These are phyloP conservation scores for Rubroboletus satanas DNA, from an alignment of 768 basidiomycete genomes.

Conservation along the genomic window DNA sequence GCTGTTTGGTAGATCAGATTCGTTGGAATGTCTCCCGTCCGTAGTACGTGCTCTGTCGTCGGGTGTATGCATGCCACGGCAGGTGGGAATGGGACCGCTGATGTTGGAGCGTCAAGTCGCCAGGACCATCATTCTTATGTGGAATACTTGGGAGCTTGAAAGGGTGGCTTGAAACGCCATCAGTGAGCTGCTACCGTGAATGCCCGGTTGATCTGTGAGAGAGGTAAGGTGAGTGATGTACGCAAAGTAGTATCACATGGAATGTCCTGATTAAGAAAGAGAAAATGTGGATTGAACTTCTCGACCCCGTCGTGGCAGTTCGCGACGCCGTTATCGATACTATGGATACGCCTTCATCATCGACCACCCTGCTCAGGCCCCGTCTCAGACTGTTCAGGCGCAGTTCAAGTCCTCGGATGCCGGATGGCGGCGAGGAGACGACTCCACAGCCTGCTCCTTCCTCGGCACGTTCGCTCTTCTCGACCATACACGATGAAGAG, in stretches of 20 bases:
- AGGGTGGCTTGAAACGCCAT: too few relatives aligned
- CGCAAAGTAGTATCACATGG: not conserved
- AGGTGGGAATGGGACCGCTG: too few relatives aligned
- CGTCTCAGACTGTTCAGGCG: slow-evolving; percentile 12
- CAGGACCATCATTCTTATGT: too few relatives aligned
- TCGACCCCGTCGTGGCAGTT: slow-evolving; percentile 1
- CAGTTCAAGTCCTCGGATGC: slow-evolving; percentile 7
- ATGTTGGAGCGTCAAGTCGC: too few relatives aligned
- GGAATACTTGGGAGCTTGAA: too few relatives aligned
- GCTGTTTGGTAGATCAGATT: too few relatives aligned
- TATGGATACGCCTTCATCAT: slow-evolving; percentile 2
- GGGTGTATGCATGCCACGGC: too few relatives aligned
- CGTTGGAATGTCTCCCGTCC: too few relatives aligned
- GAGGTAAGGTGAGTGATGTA: too few relatives aligned
- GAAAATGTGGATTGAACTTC: not conserved
- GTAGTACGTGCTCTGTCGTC: too few relatives aligned
- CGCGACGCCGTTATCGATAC: not conserved
- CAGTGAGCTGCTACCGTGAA: too few relatives aligned
- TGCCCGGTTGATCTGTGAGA: too few relatives aligned
- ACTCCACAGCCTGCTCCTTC: slow-evolving; percentile 24
- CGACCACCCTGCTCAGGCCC: not conserved
- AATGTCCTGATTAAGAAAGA: slow-evolving; percentile 10
- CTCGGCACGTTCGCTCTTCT: slow-evolving; percentile 11
- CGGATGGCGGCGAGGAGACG: slow-evolving; percentile 10
- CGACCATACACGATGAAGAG: slow-evolving; percentile 22